These are phyloP conservation scores for Auricularia sp. DNA, from an alignment of 768 basidiomycete genomes.

Conservation along the genomic window DNA sequence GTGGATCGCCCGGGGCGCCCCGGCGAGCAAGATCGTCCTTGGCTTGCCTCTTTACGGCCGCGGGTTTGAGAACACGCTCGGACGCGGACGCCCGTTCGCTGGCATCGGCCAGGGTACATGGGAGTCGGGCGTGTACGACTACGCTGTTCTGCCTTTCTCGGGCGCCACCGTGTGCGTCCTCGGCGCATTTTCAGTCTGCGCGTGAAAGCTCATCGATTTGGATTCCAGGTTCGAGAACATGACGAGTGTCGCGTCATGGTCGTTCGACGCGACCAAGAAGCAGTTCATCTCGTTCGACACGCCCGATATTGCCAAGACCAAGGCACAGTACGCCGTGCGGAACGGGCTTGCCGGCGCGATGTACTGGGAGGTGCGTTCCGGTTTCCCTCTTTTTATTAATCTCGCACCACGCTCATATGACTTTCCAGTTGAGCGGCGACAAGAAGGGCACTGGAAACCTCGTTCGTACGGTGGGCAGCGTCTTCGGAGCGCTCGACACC, in stretches of 20 bases:
- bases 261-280: constrained; percentile 54
- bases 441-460: constrained; percentile 49
- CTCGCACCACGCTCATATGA: not conserved
- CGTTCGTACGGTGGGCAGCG: constrained; percentile 37
- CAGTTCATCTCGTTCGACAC: constrained; percentile 74
- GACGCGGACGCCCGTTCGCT: constrained; percentile 55
- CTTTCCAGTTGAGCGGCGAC: constrained; percentile 39
- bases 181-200: not conserved
- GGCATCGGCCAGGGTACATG: constrained; percentile 68
- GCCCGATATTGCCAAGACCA: constrained; percentile 52
- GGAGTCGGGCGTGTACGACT: constrained; percentile 67
- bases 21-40: constrained; percentile 53
- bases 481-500: constrained; percentile 45
- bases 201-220: not conserved
- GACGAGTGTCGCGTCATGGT: constrained; percentile 64
- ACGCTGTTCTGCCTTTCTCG: constrained; percentile 53
- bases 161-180: constrained; percentile 27
- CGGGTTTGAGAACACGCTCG: constrained; percentile 60
- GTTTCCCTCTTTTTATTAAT: not conserved
- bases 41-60: constrained; percentile 80
- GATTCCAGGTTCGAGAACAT: constrained; percentile 50
- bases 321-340: constrained; percentile 55
- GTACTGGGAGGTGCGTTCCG: constrained; percentile 43
- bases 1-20: constrained; percentile 53
- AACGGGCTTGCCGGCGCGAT: constrained; percentile 55